A percentile compares a stretch with the other conserved stretches of the same genome.
phyloP scores from a whole-genome alignment of 1,284 basidiomycete species.

The Apiotrichum porosum region DNA sequence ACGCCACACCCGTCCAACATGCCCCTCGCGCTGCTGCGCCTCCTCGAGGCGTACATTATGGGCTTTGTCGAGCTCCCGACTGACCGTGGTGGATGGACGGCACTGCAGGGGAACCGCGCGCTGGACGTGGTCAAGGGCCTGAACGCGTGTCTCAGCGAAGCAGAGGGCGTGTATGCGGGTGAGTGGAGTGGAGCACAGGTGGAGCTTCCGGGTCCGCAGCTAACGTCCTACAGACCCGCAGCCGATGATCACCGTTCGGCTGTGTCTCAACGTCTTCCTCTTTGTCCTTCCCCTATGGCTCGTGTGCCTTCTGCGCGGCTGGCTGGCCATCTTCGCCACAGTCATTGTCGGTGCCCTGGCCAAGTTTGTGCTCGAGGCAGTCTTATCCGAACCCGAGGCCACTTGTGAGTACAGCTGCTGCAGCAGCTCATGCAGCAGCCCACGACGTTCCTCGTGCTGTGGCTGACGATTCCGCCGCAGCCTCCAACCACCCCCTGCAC shows the following conservation, averaged over 20 bases:
- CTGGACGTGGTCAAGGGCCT: constrained; percentile 35
- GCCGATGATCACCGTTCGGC: constrained; percentile 7
- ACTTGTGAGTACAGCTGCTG: constrained; percentile 11
- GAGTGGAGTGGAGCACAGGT: constrained; percentile 10
- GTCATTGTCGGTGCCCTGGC: not conserved
- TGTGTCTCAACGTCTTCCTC: constrained; percentile 11
- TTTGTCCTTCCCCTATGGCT: constrained; percentile 4
- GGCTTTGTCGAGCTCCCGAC: constrained; percentile 30
- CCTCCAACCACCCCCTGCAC: constrained; percentile 43
- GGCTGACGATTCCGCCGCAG: constrained; percentile 14
- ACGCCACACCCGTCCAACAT: constrained; percentile 42
- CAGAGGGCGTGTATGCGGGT: constrained; percentile 42
- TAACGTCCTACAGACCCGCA: constrained; percentile 11
- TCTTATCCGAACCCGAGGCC: constrained; percentile 7
- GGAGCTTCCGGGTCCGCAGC: too few species aligned
- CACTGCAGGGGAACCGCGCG: constrained; percentile 38
- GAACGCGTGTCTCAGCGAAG: constrained; percentile 31
- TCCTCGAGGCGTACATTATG: constrained; percentile 44
- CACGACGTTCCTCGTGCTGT: too few species aligned
- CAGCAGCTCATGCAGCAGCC: too few species aligned
- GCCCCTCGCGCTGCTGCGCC: constrained; percentile 39
- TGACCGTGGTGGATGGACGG: constrained; percentile 38
- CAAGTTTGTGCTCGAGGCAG: constrained; percentile 8
- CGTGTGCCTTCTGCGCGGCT: constrained; percentile 1
- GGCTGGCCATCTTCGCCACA: constrained; percentile 8